Percentiles rank a stretch among this genome's conserved stretches.
These are phyloP conservation scores for Gillenia trifoliata DNA, from an alignment of 306 rosid species.

Conservation along the genomic window DNA sequence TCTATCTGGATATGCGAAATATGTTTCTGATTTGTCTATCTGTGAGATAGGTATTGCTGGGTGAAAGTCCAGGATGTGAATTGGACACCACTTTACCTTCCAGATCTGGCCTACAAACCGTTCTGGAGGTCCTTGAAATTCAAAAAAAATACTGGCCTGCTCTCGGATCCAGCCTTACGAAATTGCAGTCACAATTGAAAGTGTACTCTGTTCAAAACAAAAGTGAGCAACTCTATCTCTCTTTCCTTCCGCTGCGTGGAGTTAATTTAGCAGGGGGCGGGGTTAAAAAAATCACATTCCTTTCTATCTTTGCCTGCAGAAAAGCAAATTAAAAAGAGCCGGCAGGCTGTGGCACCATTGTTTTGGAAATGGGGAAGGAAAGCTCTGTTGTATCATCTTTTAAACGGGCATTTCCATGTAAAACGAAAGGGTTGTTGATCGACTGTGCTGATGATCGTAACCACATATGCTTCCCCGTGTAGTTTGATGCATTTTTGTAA, in stretches of 20 bases:
- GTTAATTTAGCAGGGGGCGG: background rate
- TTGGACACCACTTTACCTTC: slow-evolving; percentile 50
- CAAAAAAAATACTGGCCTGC: slow-evolving; percentile 81
- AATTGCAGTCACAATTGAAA: slow-evolving; percentile 57
- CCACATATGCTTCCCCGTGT: slow-evolving; percentile 15
- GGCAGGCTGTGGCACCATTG: slow-evolving; percentile 23
- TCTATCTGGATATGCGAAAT: background rate
- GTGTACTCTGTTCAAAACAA: slow-evolving; percentile 28
- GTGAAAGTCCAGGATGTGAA: slow-evolving; percentile 57
- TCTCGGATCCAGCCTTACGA: slow-evolving; percentile 40
- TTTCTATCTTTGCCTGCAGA: slow-evolving; percentile 28
- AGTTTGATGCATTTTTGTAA: slow-evolving; percentile 32
- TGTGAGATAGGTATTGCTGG: slow-evolving; percentile 61
- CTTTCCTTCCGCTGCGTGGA: background rate
- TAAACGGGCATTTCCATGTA: slow-evolving; percentile 9
- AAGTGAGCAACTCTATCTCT: slow-evolving; percentile 51
- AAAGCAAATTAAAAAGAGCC: slow-evolving; percentile 43
- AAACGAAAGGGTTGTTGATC: slow-evolving; percentile 19
- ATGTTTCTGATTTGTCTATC: slow-evolving; percentile 20
- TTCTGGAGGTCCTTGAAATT: slow-evolving; percentile 70
- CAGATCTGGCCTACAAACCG: slow-evolving; percentile 62
- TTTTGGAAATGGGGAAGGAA: slow-evolving; percentile 38
- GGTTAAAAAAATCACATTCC: background rate
- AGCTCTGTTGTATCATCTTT: slow-evolving; percentile 27
- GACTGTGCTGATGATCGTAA: background rate